phyloP scores from a whole-genome alignment of 306 rosid genomes.

The Cucumis cinereus region DNA sequence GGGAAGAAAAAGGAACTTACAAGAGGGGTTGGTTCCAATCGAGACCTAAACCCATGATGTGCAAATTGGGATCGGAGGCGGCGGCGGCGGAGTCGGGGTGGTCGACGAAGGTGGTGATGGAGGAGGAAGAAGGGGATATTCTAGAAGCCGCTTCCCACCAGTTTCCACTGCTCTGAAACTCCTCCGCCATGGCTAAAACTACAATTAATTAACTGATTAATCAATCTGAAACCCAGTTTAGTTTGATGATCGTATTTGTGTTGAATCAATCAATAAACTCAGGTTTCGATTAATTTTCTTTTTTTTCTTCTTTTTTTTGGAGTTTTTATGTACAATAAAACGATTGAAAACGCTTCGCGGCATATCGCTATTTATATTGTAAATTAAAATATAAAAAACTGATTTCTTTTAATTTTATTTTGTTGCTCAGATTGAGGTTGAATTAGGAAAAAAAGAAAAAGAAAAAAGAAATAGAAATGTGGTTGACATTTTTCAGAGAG shows the following conservation, averaged over 20 bases:
- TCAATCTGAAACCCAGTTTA: background rate
- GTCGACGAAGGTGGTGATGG: slow-evolving; percentile 1
- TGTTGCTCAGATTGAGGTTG: background rate
- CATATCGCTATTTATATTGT: slow-evolving; percentile 59
- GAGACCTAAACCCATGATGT: slow-evolving; percentile 83
- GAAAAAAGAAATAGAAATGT: slow-evolving; percentile 6
- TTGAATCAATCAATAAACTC: background rate
- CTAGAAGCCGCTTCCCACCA: slow-evolving; percentile 72
- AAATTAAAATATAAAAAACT: slow-evolving; percentile 7
- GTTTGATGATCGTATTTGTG: background rate
- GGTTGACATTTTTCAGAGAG: slow-evolving; percentile 52
- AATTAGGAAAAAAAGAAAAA: background rate
- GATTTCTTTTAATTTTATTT: background rate
- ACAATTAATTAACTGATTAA: too few species aligned
- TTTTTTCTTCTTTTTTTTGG: background rate
- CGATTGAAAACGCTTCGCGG: slow-evolving; percentile 61
- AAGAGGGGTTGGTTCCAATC: slow-evolving; percentile 84
- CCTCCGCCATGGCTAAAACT: slow-evolving; percentile 60
- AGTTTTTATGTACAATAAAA: slow-evolving; percentile 19
- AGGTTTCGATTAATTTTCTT: background rate
- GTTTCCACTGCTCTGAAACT: slow-evolving; percentile 62
- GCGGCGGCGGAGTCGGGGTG: slow-evolving; percentile 8
- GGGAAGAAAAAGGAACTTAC: slow-evolving; percentile 26
- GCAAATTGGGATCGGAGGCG: slow-evolving; percentile 48
- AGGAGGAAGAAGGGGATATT: slow-evolving; percentile 61